phyloP scores from a whole-genome alignment of 2,329 filamentous ascomycete species.

The Fusarium drepaniforme region DNA sequence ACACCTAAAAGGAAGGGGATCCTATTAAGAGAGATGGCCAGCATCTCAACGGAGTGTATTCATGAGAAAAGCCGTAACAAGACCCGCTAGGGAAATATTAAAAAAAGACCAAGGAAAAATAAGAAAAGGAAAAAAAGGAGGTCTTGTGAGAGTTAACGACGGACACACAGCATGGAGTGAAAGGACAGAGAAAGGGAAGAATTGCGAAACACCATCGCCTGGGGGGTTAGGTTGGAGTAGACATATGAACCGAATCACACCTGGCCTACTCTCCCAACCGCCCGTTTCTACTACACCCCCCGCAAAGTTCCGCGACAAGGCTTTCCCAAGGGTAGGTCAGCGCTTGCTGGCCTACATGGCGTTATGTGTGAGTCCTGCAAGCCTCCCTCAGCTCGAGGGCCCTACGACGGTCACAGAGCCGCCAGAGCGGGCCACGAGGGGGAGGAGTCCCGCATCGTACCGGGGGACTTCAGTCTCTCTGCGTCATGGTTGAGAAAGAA shows the following conservation, averaged over 20 bases:
- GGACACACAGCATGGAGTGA: conserved; percentile 21
- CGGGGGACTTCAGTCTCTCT: conserved; percentile 6
- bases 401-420: conserved; percentile 23
- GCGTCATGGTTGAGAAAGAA: conserved; percentile 23
- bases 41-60: conserved; percentile 51
- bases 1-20: conserved; percentile 44
- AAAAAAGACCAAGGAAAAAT: conserved; percentile 15
- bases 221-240: conserved; percentile 14
- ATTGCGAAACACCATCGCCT: conserved; percentile 32
- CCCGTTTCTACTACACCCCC: conserved; percentile 10
- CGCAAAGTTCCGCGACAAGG: conserved; percentile 18
- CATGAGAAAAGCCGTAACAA: conserved; percentile 40
- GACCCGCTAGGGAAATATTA: conserved; percentile 23
- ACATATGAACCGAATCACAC: conserved; percentile 32
- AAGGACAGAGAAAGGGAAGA: conserved; percentile 15
- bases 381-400: conserved; percentile 36
- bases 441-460: not conserved
- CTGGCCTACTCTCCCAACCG: conserved; percentile 10
- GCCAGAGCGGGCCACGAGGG: conserved; percentile 29
- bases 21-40: conserved; percentile 49
- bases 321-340: conserved; percentile 15
- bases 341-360: conserved; percentile 32
- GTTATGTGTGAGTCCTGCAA: conserved; percentile 36
- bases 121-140: conserved; percentile 18
- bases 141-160: conserved; percentile 22